Conservation (phyloP, 179 eudicot species). For the Pouteria campechiana region DNA sequence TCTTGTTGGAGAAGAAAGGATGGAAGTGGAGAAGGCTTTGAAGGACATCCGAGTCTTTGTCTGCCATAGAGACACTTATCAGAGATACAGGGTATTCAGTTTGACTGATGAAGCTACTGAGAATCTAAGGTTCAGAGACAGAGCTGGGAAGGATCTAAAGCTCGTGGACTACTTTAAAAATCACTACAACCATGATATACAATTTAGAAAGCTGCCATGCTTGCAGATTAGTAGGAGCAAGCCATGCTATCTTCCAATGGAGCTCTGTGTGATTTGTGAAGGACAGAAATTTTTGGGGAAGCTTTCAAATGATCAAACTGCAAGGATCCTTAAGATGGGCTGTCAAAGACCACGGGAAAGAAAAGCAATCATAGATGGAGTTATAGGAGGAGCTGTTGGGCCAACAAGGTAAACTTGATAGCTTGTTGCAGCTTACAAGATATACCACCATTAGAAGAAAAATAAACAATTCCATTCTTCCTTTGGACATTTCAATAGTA, state of each 20-base stretch:
- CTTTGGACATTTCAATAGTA: too few species aligned
- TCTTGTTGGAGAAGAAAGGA: slow-evolving; percentile 50
- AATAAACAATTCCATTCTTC: too few species aligned
- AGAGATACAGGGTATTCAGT: slow-evolving; percentile 66
- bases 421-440: too few species aligned
- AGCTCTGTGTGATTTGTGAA: slow-evolving; percentile 88
- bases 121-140: slow-evolving; percentile 61
- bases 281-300: slow-evolving; percentile 94
- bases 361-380: slow-evolving; percentile 57
- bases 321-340: slow-evolving; percentile 70
- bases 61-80: slow-evolving; percentile 74
- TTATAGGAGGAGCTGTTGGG: slow-evolving; percentile 73
- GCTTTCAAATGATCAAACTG: slow-evolving; percentile 88
- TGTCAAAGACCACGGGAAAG: slow-evolving; percentile 76
- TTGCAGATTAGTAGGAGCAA: slow-evolving; percentile 84
- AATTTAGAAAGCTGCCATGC: slow-evolving; percentile 74
- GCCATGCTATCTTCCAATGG: slow-evolving; percentile 93
- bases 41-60: slow-evolving; percentile 77
- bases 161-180: slow-evolving; percentile 73
- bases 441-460: too few species aligned
- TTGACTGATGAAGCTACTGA: slow-evolving; percentile 73
- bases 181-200: slow-evolving; percentile 71
- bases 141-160: slow-evolving; percentile 56
- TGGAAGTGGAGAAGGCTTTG: slow-evolving; percentile 64
- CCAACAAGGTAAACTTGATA: slow-evolving; percentile 86